Conservation (phyloP, 2,329 filamentous ascomycete species). For the Colletotrichum trifolii region DNA sequence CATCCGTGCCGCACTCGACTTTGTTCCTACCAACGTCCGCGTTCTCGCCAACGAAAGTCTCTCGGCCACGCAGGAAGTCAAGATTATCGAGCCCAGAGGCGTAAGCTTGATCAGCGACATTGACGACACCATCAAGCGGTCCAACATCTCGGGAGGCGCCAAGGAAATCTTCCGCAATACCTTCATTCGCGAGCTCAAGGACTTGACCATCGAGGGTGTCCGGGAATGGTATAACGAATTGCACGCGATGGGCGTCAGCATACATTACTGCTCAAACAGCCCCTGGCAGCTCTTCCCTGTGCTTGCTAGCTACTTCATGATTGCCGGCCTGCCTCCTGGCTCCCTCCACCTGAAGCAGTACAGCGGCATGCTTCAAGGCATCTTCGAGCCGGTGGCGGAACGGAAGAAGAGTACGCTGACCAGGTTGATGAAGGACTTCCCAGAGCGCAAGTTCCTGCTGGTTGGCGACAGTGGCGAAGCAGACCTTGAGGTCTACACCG, state of each 20-base stretch:
- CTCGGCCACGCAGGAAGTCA: conserved; percentile 82
- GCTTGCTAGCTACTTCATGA: conserved; percentile 83
- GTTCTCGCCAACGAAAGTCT: conserved; percentile 88
- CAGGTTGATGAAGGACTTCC: conserved; percentile 88
- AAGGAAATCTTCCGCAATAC: conserved; percentile 97
- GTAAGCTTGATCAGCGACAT: conserved; percentile 97
- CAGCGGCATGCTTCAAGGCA: conserved; percentile 95
- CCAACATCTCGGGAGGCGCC: conserved; percentile 86
- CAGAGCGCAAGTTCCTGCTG: conserved; percentile 86
- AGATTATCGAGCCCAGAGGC: conserved; percentile 80
- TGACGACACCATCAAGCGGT: conserved; percentile 96
- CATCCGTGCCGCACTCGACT: conserved; percentile 83
- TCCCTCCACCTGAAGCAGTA: conserved; percentile 98
- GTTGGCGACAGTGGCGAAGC: conserved; percentile 97
- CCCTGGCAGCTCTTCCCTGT: conserved; percentile 98
- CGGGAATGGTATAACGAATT: conserved; percentile 88
- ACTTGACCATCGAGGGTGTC: conserved; percentile 87
- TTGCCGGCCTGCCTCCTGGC: conserved; percentile 83
- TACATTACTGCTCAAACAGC: conserved; percentile 99
- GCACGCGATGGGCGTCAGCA: conserved; percentile 81
- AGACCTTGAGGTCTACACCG: conserved; percentile 96
- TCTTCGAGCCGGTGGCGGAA: conserved; percentile 97
- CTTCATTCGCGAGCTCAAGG: conserved; percentile 86
- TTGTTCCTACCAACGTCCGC: conserved; percentile 88
- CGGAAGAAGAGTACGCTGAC: conserved; percentile 91